phyloP scores from a whole-genome alignment of 23 red algal genomes.

The Chondrus crispus region DNA sequence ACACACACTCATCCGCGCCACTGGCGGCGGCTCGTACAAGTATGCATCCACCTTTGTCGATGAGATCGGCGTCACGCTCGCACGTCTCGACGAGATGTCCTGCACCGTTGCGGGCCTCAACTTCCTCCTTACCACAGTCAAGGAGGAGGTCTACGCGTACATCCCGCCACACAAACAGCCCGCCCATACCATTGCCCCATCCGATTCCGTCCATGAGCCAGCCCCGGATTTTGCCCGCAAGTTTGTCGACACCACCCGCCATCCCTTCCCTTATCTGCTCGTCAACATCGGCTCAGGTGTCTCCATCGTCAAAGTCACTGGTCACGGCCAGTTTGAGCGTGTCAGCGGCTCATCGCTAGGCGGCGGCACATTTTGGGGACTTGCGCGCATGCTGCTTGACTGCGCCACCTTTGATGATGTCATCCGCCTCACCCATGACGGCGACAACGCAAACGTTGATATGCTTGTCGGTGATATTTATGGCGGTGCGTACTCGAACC shows the following conservation, averaged over 20 bases:
- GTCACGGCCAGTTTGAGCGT: constrained; percentile 68
- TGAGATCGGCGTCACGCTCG: constrained; percentile 75
- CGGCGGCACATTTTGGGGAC: constrained; percentile 97
- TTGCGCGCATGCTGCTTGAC: constrained; percentile 87
- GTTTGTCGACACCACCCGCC: constrained; percentile 57
- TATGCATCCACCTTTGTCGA: constrained; percentile 75
- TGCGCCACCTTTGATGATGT: constrained; percentile 98
- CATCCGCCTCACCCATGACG: constrained; percentile 80
- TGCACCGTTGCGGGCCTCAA: constrained; percentile 92
- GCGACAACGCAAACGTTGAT: constrained; percentile 91
- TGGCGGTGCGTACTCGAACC: constrained; percentile 73
- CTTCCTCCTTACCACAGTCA: constrained; percentile 83
- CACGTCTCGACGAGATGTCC: constrained; percentile 83
- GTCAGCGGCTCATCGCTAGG: constrained; percentile 85
- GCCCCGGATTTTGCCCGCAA: background rate
- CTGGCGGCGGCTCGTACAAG: constrained; percentile 93
- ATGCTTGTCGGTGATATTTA: constrained; percentile 99
- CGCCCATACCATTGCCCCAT: background rate
- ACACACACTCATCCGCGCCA: constrained; percentile 64
- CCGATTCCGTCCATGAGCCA: background rate
- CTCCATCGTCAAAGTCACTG: constrained; percentile 88
- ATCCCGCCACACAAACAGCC: background rate
- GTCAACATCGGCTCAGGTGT: constrained; percentile 95
- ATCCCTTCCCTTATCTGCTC: constrained; percentile 95
- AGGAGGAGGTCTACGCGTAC: constrained; percentile 79